Evolutionary conservation across 306 rosid species (phyloP).

Genomic region (Malus sylvestris): DNA sequence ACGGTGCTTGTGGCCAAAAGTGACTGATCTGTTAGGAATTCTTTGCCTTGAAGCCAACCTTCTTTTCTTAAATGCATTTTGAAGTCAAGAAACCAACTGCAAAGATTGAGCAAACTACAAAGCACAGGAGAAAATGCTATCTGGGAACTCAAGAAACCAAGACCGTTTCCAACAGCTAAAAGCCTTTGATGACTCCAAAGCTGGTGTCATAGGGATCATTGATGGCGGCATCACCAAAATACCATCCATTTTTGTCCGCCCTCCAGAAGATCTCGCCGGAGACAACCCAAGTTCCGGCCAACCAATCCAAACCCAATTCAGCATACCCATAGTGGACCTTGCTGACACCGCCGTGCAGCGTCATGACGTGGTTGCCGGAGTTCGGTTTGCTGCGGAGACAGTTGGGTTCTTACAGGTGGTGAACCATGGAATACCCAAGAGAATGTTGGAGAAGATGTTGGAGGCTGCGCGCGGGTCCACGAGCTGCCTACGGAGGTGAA

Average conservation of each 20-base stretch:
- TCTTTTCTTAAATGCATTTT: no score
- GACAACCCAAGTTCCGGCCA: not conserved
- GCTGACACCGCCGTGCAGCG: not conserved
- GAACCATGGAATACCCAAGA: conserved; percentile 33
- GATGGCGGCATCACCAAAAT: not conserved
- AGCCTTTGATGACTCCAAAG: not conserved
- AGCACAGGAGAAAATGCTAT: not conserved
- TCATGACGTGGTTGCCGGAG: conserved; percentile 1
- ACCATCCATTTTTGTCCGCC: not conserved
- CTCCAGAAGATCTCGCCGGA: not conserved
- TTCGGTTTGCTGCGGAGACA: conserved; percentile 20
- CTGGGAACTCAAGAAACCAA: not conserved
- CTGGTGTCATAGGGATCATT: not conserved
- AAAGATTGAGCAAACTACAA: not conserved
- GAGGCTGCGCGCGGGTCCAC: conserved; percentile 29
- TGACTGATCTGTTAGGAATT: no score
- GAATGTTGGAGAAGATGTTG: conserved; percentile 20
- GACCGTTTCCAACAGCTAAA: not conserved
- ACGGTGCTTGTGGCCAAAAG: no score
- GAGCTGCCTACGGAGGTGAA: conserved; percentile 36
- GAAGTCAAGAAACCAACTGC: no score
- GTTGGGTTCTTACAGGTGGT: conserved; percentile 43
- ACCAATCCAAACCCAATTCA: not conserved
- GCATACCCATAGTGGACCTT: conserved; percentile 23
- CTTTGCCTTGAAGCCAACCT: no score